Conservation (phyloP, 768 basidiomycete species). For the Tubosaeta brunneosetosa region DNA sequence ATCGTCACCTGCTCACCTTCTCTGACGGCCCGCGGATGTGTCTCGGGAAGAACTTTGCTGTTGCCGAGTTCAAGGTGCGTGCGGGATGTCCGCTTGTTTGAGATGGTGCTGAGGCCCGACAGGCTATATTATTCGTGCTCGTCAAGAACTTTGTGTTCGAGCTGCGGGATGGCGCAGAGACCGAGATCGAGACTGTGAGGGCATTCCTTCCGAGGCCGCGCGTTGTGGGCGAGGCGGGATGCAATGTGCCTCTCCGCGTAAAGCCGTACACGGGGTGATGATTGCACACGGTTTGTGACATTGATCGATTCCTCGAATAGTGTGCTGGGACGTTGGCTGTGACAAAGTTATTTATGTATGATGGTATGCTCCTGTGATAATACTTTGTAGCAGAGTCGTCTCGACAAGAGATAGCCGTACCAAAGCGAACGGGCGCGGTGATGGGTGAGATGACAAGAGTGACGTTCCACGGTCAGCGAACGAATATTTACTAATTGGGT, state of each 20-base stretch:
- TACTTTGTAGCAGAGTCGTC: too few species aligned
- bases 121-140: slow-evolving; percentile 42
- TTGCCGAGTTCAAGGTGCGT: slow-evolving; percentile 33
- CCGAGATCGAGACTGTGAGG: slow-evolving; percentile 13
- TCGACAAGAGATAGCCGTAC: too few species aligned
- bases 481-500: too few species aligned
- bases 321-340: not conserved
- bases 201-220: slow-evolving; percentile 14
- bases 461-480: too few species aligned
- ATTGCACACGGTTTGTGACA: not conserved
- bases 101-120: not conserved
- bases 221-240: slow-evolving; percentile 20
- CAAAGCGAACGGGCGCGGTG: too few species aligned
- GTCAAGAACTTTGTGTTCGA: slow-evolving; percentile 38
- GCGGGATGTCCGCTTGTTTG: too few species aligned
- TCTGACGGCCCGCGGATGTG: slow-evolving; percentile 48
- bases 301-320: not conserved
- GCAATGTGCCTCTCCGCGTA: slow-evolving; percentile 25
- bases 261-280: slow-evolving; percentile 7
- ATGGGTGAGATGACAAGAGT: too few species aligned
- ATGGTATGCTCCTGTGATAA: too few species aligned
- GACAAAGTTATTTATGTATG: too few species aligned
- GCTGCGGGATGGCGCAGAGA: slow-evolving; percentile 34
- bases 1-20: slow-evolving; percentile 49
- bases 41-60: slow-evolving; percentile 46